Evolutionary conservation across 108 stramenopile species (phyloP), one percentile per base, ranked within the genome.

Genomic region (Cyclotella choctawhatcheeana): DNA sequence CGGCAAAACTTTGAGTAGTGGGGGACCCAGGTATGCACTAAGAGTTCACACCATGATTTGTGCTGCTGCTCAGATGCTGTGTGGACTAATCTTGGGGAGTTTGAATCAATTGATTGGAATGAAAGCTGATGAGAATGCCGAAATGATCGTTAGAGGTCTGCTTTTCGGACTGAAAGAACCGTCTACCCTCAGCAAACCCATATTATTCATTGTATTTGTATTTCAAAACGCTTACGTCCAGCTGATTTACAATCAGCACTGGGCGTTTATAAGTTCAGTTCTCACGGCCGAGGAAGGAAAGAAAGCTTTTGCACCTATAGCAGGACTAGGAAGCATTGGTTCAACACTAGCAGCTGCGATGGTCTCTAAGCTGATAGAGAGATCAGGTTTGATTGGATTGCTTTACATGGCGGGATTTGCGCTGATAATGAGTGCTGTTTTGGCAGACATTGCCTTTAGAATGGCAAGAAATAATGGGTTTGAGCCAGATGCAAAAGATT

Each of bases 141-240:
- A n/a, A 0, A 1, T 66, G 33, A 25, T 34, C 13, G 7, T 52
- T 22, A 13, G 22, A 21, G 58, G 53, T 13, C 45, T 43, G 2
- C 7, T 29, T 17, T 59, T 44, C n/a, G 54, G 45, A n/a, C 32
- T 71, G 53, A 64, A 63, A 12, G 59, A 69, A 6, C 5, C 43
- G 12, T 31, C 14, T 20, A 30, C 67, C 4, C 31, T 50, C 27
- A 77, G 80, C 51, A 65, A 69, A 22, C 16, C 65, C 1, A 33
- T 74, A 8, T 31, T 84, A 25, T 84, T 84, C 44, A 5, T 55
- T 4, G 32, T 81, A 7, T 95, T 92, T 76, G 79, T 95, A n/a
- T 88, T 88, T 82, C 91, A 92, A 64, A 95, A 89, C 73, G 88
- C 87, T n/a, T 92, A 92, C 66, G 90, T 86, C 10, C 89, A 90